phyloP scores from a whole-genome alignment of 2,329 filamentous ascomycete species.

The Talaromyces islandicus region DNA sequence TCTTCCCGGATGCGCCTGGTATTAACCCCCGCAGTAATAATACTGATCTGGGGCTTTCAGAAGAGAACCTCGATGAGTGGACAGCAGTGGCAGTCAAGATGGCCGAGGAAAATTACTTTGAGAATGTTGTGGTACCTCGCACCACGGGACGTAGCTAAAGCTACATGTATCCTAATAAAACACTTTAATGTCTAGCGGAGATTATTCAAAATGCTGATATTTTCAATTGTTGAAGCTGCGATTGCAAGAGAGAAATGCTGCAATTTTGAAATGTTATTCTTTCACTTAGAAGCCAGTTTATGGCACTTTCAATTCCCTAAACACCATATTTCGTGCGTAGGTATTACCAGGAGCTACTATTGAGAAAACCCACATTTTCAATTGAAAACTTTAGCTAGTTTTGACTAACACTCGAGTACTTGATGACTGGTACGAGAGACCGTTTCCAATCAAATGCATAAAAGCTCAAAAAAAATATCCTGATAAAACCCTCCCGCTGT shows the following conservation, averaged over 20 bases:
- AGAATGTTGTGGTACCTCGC: background rate
- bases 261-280: too few relatives aligned
- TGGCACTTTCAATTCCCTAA: background rate
- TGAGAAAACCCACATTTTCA: background rate
- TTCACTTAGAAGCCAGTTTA: too few relatives aligned
- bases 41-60: background rate
- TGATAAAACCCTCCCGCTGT: background rate
- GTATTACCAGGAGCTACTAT: too few relatives aligned
- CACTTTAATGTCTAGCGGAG: too few relatives aligned
- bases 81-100: slow-evolving; percentile 2
- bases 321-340: too few relatives aligned
- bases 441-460: background rate
- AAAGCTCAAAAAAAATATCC: background rate
- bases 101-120: slow-evolving; percentile 6
- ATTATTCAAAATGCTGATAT: too few relatives aligned
- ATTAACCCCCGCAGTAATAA: slow-evolving; percentile 35
- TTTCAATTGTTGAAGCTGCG: too few relatives aligned
- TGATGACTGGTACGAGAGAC: background rate
- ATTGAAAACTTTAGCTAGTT: background rate
- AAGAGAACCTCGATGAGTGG: slow-evolving; percentile 8
- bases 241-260: too few relatives aligned
- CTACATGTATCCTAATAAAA: too few relatives aligned
- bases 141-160: background rate
- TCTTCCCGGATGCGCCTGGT: slow-evolving; percentile 40
- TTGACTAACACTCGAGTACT: too few relatives aligned